Evolutionary conservation across 1,284 basidiomycete genomes (phyloP), one percentile per base, ranked within the genome.

Genomic region (Apiotrichum sp.): DNA sequence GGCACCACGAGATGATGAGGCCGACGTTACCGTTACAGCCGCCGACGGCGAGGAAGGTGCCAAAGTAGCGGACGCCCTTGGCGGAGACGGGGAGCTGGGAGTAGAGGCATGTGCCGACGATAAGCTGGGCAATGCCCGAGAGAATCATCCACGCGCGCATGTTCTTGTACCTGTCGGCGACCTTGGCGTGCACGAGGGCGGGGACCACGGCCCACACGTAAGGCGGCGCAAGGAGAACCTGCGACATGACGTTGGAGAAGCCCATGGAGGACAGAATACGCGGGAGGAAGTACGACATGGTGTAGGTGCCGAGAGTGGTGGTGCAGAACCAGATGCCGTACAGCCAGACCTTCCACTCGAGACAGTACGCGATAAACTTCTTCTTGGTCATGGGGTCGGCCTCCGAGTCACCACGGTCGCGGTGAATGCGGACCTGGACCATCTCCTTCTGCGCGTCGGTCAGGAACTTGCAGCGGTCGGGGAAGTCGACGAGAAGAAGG

Each of bases 391-490:
- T 65, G 3, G 63, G 42, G 56, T 80, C 78, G 34, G 67, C 67
- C 22, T 64, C 66, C 29, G 77, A 65, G 62, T 80, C 79, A 29
- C 72, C 75, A 44, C 79, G 73, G 68, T 79, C 79, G 35, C 63
- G 61, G 52, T 79, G 62, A 55, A 80, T 76, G 34, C 78, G 70
- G 13, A 70, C 65, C 29, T 72, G 63, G 51, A 78, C 65, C 59
- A 77, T 67, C 36, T 66, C 65, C 40, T 66, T 72, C 59, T 79
- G 71, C 22, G 74, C 69, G 3, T 59, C 58, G 3, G 63, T 71
- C 22, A 80, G 67, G 71, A 79, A 79, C 29, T 62, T 76, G 49
- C 69, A 70, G 64, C 75, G 72, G 64, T 79, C 77, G 22, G 79
- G 79, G 72, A 79, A 78, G 65, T 79, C 77, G 57, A 75, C 70